Conservation (phyloP, 1,139 yeast genomes). For the Pichia sp. region DNA sequence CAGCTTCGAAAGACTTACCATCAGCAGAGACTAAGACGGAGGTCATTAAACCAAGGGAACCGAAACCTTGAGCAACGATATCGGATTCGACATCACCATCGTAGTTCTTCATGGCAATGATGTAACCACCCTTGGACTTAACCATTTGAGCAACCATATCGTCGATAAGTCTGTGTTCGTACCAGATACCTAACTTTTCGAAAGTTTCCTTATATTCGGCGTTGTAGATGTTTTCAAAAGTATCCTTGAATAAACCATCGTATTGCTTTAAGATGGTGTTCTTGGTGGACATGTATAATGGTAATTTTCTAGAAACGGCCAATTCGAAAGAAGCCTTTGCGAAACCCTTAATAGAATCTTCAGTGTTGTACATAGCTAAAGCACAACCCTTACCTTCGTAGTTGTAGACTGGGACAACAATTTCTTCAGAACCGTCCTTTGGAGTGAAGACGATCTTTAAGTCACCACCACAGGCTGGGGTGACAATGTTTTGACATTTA, state of each 20-base stretch:
- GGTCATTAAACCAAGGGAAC: conserved; percentile 82
- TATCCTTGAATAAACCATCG: conserved; percentile 81
- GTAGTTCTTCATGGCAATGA: conserved; percentile 81
- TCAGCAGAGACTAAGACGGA: conserved; percentile 84
- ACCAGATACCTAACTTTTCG: conserved; percentile 68
- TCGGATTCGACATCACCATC: conserved; percentile 89
- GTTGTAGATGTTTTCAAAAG: conserved; percentile 67
- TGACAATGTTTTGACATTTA: conserved; percentile 72
- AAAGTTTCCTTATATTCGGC: conserved; percentile 54
- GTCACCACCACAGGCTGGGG: conserved; percentile 72
- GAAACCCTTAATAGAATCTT: conserved; percentile 73
- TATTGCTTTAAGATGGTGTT: conserved; percentile 80
- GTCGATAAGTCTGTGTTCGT: conserved; percentile 80
- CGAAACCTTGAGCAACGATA: conserved; percentile 85
- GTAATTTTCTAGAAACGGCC: conserved; percentile 65
- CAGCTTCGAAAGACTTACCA: conserved; percentile 79
- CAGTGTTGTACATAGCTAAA: conserved; percentile 80
- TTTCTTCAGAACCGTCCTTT: conserved; percentile 53
- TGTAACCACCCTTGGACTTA: conserved; percentile 80
- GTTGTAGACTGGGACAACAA: conserved; percentile 51
- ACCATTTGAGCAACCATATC: conserved; percentile 92
- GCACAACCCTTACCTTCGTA: conserved; percentile 72
- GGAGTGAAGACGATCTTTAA: conserved; percentile 67
- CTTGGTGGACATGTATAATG: conserved; percentile 71
- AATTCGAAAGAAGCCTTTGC: conserved; percentile 77